Base-by-base conservation (phyloP, 2,329 filamentous ascomycete genomes). In the Lomentospora prolificans region DNA sequence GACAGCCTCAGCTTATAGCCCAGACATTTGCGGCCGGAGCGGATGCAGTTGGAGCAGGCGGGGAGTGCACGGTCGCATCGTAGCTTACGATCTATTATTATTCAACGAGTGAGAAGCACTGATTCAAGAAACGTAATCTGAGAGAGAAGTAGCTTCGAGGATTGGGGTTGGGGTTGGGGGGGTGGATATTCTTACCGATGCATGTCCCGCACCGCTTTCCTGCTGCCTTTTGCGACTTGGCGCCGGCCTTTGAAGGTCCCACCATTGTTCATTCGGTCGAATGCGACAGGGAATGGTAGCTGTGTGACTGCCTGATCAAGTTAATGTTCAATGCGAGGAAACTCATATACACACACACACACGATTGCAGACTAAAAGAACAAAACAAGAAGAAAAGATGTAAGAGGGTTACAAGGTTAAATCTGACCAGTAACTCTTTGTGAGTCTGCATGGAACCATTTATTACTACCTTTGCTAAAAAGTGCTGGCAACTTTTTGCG, bases 1-100 rank as follows among this genome's bases (percentile, higher is more conserved):
- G 65, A 68, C 7, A 68, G 56, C 3, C 64, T 63, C 10, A 63
- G 68, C 19, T 14, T 24, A n/a, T 50, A 50, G 3, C 46, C 46
- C 14, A 25, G 17, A 24, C 48, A 50, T 22, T 12, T n/a, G 6
- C 24, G 48, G 19, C 27, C 27, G 6, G 24, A 25, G 17, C 48
- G 48, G 48, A 7, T 28, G 48, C 48, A 50, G 48, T 25, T 28
- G 19, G 6, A 50, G 28, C 48, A 50, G 24, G 48, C 19, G 19
- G 53, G 50, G 44, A 57, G 4, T 2, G 2, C 19, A 6, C 48
- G 48, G 36, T 57, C 56, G 27, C 56, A 57, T 17, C 56, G 24
- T 10, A 55, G n/a, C 12, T 55, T 57, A 22, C 56, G 56, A n/a
- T 50, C 56, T 57, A 41, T 22, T 57, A 41, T 22, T 4, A 2